phyloP scores from a whole-genome alignment of 2,329 filamentous ascomycete species.

The Leptodontidium sp. region DNA sequence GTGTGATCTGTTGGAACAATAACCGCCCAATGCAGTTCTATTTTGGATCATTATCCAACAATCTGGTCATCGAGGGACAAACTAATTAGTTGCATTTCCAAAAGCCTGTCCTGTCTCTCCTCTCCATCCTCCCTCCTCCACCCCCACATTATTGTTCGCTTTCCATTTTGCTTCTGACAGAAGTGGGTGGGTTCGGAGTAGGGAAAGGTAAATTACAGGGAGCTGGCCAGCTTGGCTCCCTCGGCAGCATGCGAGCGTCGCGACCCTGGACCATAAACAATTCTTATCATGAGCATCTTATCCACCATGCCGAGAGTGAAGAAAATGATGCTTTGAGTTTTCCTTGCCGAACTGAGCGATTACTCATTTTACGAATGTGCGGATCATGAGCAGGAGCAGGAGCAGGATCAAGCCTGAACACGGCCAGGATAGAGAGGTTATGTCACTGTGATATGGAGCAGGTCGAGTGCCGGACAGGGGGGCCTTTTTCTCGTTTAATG shows the following conservation, averaged over 20 bases:
- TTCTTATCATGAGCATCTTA: conserved; percentile 18
- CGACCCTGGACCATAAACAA: not conserved
- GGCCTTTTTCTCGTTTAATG: conserved; percentile 12
- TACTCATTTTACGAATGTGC: conserved; percentile 31
- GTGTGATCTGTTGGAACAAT: conserved; percentile 22
- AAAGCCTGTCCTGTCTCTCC: too few species aligned
- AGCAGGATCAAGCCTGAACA: conserved; percentile 10
- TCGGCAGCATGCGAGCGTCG: conserved; percentile 15
- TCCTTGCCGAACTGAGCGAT: conserved; percentile 29
- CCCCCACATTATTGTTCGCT: not conserved
- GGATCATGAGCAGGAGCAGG: conserved; percentile 27
- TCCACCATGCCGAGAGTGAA: not conserved
- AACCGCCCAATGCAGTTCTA: conserved; percentile 43
- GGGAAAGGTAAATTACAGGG: too few species aligned
- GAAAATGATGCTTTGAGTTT: conserved; percentile 5
- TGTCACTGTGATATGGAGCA: conserved; percentile 22
- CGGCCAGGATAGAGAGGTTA: not conserved
- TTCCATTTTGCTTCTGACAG: not conserved
- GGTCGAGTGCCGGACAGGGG: conserved; percentile 25
- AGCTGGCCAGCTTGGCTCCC: not conserved
- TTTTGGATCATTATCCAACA: conserved; percentile 36
- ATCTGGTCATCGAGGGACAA: not conserved
- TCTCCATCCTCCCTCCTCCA: not conserved
- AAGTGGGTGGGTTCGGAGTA: not conserved
- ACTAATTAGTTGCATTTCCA: conserved; percentile 15